Conservation (phyloP, 139 green algal genomes). For the Axilococcus clingmanii region DNA sequence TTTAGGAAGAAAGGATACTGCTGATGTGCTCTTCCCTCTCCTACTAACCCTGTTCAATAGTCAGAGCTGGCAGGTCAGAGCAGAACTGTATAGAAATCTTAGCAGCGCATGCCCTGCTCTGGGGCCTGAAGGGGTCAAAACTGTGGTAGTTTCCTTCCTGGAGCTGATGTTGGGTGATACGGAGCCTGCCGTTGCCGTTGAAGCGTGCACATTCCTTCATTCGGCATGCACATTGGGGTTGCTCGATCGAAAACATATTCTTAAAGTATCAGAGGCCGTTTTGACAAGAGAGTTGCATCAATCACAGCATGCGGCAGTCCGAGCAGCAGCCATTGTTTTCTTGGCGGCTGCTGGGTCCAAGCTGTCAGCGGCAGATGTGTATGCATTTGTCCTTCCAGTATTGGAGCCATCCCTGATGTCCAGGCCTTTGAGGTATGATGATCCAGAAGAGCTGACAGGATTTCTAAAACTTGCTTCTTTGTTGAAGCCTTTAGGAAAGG, state of each 20-base stretch:
- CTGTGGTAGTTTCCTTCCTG: conserved; percentile 78
- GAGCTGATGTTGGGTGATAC: conserved; percentile 67
- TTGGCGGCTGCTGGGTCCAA: conserved; percentile 40
- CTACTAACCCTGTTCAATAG: conserved; percentile 95
- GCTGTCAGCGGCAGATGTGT: conserved; percentile 54
- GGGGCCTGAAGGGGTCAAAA: conserved; percentile 31
- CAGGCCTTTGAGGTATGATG: too few species aligned
- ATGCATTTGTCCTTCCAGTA: conserved; percentile 50
- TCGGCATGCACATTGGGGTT: conserved; percentile 13
- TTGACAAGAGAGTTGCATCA: conserved; percentile 1
- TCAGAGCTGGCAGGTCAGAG: conserved; percentile 54
- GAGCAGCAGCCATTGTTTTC: conserved; percentile 49
- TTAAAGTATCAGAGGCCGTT: conserved; percentile 35
- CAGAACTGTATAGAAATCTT: conserved; percentile 13
- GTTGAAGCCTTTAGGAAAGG: too few species aligned
- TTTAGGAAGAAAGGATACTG: conserved; percentile 44
- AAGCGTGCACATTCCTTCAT: too few species aligned
- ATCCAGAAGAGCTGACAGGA: too few species aligned
- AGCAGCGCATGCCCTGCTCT: conserved; percentile 16
- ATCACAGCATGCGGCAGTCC: conserved; percentile 28
- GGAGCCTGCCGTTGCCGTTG: conserved; percentile 45
- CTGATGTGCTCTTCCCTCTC: conserved; percentile 79
- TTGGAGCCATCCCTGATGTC: too few species aligned
- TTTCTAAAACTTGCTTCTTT: too few species aligned
- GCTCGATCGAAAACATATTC: conserved; percentile 22